These are phyloP conservation scores for Litchi chinensis DNA, from an alignment of 345 rosid genomes.

Conservation along the genomic window DNA sequence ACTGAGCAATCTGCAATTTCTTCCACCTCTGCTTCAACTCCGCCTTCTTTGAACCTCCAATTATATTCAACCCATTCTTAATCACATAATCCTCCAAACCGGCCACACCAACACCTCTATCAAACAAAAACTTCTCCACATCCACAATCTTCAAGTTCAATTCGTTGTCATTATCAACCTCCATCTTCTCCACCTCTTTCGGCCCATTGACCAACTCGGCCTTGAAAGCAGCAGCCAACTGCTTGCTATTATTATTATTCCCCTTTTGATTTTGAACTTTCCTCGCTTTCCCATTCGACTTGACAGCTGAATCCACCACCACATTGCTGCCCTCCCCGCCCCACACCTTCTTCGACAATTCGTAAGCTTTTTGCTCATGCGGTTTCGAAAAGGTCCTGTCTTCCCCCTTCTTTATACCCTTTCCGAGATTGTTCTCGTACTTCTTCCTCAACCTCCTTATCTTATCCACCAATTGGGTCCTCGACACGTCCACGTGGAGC, in stretches of 20 bases:
- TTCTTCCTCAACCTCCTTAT: slow-evolving; percentile 45
- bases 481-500: slow-evolving; percentile 39
- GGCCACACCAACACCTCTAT: slow-evolving; percentile 14
- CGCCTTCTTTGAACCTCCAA: slow-evolving; percentile 36
- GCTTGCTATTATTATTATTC: slow-evolving; percentile 5
- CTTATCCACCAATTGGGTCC: slow-evolving; percentile 45
- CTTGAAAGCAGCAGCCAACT: not conserved
- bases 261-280: slow-evolving; percentile 22
- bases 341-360: slow-evolving; percentile 47
- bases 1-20: slow-evolving; percentile 33
- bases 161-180: slow-evolving; percentile 6
- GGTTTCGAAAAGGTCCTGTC: slow-evolving; percentile 27
- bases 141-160: not conserved
- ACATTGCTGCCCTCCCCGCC: slow-evolving; percentile 25
- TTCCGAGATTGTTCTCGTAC: slow-evolving; percentile 26
- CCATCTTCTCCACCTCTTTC: slow-evolving; percentile 15
- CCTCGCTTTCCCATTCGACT: slow-evolving; percentile 28
- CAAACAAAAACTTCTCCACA: slow-evolving; percentile 11
- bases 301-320: slow-evolving; percentile 20
- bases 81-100: slow-evolving; percentile 36
- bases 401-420: slow-evolving; percentile 29
- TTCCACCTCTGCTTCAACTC: slow-evolving; percentile 41
- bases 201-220: not conserved
- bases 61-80: slow-evolving; percentile 23
- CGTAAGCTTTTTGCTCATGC: slow-evolving; percentile 35